These are phyloP conservation scores for Akanthomyces muscarius DNA, from an alignment of 2,329 filamentous ascomycete species.

Conservation along the genomic window DNA sequence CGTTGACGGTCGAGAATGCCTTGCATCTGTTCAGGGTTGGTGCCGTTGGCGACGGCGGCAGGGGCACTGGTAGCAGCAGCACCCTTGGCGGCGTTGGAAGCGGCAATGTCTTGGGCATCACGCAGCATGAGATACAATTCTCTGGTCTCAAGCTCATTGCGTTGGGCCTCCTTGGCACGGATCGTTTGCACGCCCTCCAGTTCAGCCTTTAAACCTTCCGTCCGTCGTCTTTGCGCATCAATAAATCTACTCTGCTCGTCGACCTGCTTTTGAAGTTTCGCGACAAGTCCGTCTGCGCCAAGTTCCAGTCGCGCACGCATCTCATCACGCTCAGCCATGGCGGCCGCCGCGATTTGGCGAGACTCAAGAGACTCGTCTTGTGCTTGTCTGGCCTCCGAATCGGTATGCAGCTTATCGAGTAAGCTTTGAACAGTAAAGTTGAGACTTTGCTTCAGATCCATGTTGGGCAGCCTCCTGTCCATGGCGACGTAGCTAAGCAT, in stretches of 20 bases:
- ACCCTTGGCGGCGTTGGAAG: constrained; percentile 68
- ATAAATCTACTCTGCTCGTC: constrained; percentile 90
- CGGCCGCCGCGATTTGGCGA: constrained; percentile 88
- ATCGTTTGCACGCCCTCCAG: constrained; percentile 81
- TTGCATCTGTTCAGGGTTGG: constrained; percentile 73
- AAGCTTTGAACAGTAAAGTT: constrained; percentile 97
- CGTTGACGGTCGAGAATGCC: constrained; percentile 90
- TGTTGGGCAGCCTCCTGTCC: constrained; percentile 90
- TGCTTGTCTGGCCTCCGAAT: constrained; percentile 88
- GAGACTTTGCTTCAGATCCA: constrained; percentile 95
- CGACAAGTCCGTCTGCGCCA: constrained; percentile 88
- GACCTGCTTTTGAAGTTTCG: constrained; percentile 88
- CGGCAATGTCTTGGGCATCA: constrained; percentile 93
- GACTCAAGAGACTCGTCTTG: constrained; percentile 88
- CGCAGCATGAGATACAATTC: constrained; percentile 98
- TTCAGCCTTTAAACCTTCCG: constrained; percentile 84
- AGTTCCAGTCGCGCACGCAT: constrained; percentile 84
- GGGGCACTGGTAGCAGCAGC: constrained; percentile 41
- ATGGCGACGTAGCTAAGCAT: constrained; percentile 99
- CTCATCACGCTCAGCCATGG: constrained; percentile 94
- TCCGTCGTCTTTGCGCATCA: constrained; percentile 80
- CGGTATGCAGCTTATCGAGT: constrained; percentile 92
- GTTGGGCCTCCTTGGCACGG: constrained; percentile 83
- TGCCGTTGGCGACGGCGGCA: constrained; percentile 46
- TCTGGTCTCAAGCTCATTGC: constrained; percentile 92